A percentile compares a stretch with the other conserved stretches of the same genome.
These are phyloP conservation scores for Trichoderma hamatum DNA, from an alignment of 2,329 filamentous ascomycete species.

Conservation along the genomic window DNA sequence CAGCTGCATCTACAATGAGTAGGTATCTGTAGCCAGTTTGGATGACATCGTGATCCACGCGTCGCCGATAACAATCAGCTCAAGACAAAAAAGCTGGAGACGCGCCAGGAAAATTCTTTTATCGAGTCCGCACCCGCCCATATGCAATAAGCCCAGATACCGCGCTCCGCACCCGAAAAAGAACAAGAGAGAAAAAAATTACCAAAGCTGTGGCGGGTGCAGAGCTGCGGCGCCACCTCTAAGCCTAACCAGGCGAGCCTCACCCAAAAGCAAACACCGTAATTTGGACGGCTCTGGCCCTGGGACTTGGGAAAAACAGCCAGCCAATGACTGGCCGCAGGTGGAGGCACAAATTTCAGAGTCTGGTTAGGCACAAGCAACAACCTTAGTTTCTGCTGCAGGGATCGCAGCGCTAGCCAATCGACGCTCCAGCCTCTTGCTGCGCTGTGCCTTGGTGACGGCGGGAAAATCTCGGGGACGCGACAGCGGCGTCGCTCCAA, in stretches of 20 bases:
- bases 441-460: neutral
- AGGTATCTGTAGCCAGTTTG: conserved; percentile 5
- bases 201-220: neutral
- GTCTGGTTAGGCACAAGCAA: neutral
- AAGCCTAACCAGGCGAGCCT: conserved; percentile 6
- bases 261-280: neutral
- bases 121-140: neutral
- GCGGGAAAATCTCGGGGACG: neutral
- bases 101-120: conserved; percentile 16
- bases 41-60: conserved; percentile 19
- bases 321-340: neutral
- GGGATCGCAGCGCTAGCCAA: neutral
- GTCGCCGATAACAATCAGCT: conserved; percentile 20
- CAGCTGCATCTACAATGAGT: neutral
- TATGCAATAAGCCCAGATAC: neutral
- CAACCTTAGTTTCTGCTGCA: neutral
- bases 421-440: neutral
- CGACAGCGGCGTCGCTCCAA: neutral
- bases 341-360: neutral
- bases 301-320: neutral
- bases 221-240: neutral
- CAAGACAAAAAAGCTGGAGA: conserved; percentile 7
- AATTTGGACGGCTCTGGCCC: neutral
- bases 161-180: neutral
- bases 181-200: neutral